Evolutionary conservation across 441 rosid genomes (phyloP).

Genomic region (Breynia disticha): DNA sequence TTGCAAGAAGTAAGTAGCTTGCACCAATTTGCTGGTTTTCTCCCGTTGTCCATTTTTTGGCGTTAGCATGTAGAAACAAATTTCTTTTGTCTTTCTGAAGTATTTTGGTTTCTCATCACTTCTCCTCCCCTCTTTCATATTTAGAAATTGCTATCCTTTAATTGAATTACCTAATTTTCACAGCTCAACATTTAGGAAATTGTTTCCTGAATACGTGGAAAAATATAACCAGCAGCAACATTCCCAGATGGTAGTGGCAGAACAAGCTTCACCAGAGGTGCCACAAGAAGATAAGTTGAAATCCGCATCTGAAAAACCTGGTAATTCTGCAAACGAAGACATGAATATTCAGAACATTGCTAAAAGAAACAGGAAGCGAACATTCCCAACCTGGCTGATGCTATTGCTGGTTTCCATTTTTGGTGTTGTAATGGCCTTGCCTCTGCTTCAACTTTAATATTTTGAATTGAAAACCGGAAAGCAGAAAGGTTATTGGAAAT

Average conservation of each 20-base stretch:
- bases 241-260: slow-evolving; percentile 36
- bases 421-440: slow-evolving; percentile 90
- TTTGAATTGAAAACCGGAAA: slow-evolving; percentile 6
- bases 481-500: slow-evolving; percentile 16
- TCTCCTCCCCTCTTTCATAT: too few species aligned
- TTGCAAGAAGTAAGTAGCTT: slow-evolving; percentile 72
- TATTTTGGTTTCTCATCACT: too few species aligned
- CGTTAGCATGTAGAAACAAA: not conserved
- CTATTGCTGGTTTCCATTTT: slow-evolving; percentile 72
- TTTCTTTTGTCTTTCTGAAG: too few species aligned
- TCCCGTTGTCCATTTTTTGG: not conserved
- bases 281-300: slow-evolving; percentile 31
- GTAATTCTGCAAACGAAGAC: slow-evolving; percentile 21
- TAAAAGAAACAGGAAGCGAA: slow-evolving; percentile 45
- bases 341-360: slow-evolving; percentile 22
- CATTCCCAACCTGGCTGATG: slow-evolving; percentile 79
- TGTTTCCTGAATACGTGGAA: slow-evolving; percentile 91
- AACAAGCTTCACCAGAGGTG: slow-evolving; percentile 29
- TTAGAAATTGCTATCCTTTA: not conserved
- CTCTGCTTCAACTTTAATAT: slow-evolving; percentile 73
- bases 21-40: not conserved
- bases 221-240: slow-evolving; percentile 57
- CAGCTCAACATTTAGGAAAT: slow-evolving; percentile 81
- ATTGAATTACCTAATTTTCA: slow-evolving; percentile 8
- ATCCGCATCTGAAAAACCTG: slow-evolving; percentile 24